Evolutionary conservation across 768 basidiomycete species (phyloP), one percentile per base, ranked within the genome.

Genomic region (Mycena galericulata): DNA sequence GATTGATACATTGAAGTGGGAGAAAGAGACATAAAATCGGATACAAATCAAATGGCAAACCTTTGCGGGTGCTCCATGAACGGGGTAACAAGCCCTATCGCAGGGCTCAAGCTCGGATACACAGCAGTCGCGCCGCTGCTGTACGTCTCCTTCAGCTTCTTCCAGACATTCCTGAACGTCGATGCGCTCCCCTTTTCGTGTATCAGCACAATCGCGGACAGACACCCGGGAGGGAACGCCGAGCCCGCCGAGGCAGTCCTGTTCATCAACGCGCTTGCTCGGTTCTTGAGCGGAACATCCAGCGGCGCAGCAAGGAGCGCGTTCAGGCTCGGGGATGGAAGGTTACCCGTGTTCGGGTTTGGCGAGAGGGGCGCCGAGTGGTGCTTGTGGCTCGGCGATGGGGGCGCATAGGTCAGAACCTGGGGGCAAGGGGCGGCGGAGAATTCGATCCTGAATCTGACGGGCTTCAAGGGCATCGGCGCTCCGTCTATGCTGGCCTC

Each of bases 121-220:
- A 73, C 70, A 64, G 77, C 65, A 62, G 69, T 75, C 65, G 65
- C 77, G 10, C 51, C 68, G 76, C 77, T 73, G 38, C 80, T 82
- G 88, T 94, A 96, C 69, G 89, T 86, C 43, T 90, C 88, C 75
- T 90, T 87, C 72, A 97, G 77, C 70, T 87, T 86, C 75, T 87
- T 87, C 83, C 92, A 94, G 14, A 96, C 84, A 7, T 85, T 81
- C 78, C 90, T 91, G 83, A 98, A 97, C 50, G 93, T 91, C 61
- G 94, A 92, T 75, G 92, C 86, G 8, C 95, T 94, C 27, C 97
- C 97, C 79, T 96, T 98, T 83, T 98, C 96, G 70, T 94, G 90
- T 26, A 93, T 86, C 72, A 99, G 81, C 61, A 90, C 89, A 68
- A 97, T 87, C 46, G 89, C 89, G 46, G 92, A 93, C 62, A 75